Percentiles rank a stretch among this genome's conserved stretches.
Evolutionary conservation across 2,329 filamentous ascomycete genomes (phyloP).

Genomic region (Colletotrichum scovillei): DNA sequence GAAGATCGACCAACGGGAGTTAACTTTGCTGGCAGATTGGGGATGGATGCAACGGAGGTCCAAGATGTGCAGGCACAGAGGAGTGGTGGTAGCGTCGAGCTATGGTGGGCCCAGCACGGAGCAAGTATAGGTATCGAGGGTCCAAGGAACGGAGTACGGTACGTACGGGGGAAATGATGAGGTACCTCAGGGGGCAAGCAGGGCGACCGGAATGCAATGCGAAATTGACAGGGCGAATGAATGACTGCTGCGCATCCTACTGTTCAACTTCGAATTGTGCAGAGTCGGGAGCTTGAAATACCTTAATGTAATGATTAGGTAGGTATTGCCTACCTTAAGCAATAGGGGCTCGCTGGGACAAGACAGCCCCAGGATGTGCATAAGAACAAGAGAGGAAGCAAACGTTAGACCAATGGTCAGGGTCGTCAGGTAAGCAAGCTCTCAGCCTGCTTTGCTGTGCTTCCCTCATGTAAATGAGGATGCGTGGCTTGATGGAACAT

Average conservation of each 20-base stretch:
- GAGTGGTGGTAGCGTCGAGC: constrained; percentile 10
- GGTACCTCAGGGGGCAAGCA: background rate
- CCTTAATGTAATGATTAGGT: constrained; percentile 11
- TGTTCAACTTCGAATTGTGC: background rate
- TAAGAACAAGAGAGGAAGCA: background rate
- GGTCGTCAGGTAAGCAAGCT: background rate
- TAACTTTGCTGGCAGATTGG: background rate
- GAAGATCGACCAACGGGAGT: constrained; percentile 3
- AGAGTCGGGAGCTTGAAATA: constrained; percentile 1
- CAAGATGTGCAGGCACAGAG: constrained; percentile 7
- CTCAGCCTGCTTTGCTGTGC: background rate
- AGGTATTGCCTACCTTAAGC: background rate
- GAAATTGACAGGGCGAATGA: background rate
- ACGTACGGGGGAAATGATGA: constrained; percentile 9
- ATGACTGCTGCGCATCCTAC: background rate
- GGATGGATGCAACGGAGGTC: background rate
- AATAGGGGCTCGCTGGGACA: background rate
- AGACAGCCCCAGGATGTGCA: background rate
- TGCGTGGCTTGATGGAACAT: constrained; percentile 8
- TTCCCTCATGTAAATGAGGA: background rate
- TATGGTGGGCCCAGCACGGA: constrained; percentile 17
- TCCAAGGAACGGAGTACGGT: background rate
- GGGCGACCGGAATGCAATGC: constrained; percentile 3
- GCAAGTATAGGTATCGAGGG: background rate
- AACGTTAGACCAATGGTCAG: background rate